A percentile compares a stretch with the other conserved stretches of the same genome.
These are phyloP conservation scores for Bjerkandera adusta DNA, from an alignment of 1,284 basidiomycete genomes.

Conservation along the genomic window DNA sequence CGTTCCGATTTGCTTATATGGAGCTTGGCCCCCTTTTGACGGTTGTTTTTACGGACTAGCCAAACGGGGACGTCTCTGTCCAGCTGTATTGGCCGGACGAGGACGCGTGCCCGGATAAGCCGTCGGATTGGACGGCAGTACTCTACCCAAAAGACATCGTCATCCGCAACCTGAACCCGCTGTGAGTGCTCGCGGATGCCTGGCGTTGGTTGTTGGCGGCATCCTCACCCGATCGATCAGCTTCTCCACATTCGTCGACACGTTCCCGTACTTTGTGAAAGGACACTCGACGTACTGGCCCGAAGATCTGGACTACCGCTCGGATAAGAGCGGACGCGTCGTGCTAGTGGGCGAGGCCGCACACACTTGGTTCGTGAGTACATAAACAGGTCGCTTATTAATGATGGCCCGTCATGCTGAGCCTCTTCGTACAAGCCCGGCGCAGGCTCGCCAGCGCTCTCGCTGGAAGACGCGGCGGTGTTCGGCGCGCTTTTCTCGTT, in stretches of 20 bases:
- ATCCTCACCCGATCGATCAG: background rate
- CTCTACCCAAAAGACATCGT: too few relatives aligned
- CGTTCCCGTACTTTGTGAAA: background rate
- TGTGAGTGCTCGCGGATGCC: background rate
- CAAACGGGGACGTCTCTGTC: too few relatives aligned
- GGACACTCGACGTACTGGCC: background rate
- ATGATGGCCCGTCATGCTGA: background rate
- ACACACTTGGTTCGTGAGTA: constrained; percentile 9
- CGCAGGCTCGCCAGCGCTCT: constrained; percentile 21
- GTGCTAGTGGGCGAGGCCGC: constrained; percentile 13
- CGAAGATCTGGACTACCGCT: background rate
- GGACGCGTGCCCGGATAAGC: too few relatives aligned
- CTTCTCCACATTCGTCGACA: background rate
- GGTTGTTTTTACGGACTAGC: too few relatives aligned
- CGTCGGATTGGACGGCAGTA: too few relatives aligned
- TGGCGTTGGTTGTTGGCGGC: too few relatives aligned
- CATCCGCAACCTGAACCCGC: background rate
- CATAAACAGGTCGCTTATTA: background rate
- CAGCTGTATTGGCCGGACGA: too few relatives aligned
- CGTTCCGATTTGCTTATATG: too few relatives aligned
- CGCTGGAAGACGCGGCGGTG: constrained; percentile 28
- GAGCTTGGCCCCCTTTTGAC: too few relatives aligned
- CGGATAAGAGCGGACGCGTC: constrained; percentile 7
- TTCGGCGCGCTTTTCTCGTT: constrained; percentile 26
- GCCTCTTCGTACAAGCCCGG: constrained; percentile 18